phyloP scores from a whole-genome alignment of 805 yeast species.

The Barnettozyma populi region DNA sequence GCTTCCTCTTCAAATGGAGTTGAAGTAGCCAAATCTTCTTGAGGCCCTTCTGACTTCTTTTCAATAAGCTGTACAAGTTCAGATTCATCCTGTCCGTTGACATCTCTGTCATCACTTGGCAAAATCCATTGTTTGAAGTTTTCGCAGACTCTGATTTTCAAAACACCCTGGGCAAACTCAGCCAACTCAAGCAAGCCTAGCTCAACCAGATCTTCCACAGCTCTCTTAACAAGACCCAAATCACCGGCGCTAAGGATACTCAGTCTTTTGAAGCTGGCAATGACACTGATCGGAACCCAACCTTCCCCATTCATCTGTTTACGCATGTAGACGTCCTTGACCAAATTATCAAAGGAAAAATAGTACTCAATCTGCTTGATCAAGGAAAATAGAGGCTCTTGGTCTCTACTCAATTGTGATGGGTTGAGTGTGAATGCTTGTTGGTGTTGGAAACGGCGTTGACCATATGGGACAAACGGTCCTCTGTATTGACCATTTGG shows the following conservation, averaged over 20 bases:
- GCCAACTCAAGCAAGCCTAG: constrained; percentile 32
- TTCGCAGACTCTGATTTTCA: constrained; percentile 54
- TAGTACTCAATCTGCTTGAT: constrained; percentile 80
- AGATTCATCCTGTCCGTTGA: constrained; percentile 39
- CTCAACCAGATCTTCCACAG: constrained; percentile 41
- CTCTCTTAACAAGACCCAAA: constrained; percentile 43
- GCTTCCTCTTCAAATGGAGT: constrained; percentile 7
- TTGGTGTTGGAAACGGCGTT: constrained; percentile 12
- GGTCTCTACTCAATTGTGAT: constrained; percentile 9
- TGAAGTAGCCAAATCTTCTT: not conserved
- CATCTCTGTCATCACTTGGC: constrained; percentile 43
- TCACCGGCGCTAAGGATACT: constrained; percentile 59
- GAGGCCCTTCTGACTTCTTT: constrained; percentile 10
- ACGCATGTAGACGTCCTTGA: constrained; percentile 79
- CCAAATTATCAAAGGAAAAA: constrained; percentile 79
- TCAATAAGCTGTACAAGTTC: constrained; percentile 19
- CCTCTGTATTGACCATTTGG: constrained; percentile 2
- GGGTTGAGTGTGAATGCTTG: constrained; percentile 5
- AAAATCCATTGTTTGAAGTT: constrained; percentile 68
- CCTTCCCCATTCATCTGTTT: constrained; percentile 77
- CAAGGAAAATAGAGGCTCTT: constrained; percentile 20
- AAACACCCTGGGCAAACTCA: constrained; percentile 36
- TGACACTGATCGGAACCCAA: constrained; percentile 55
- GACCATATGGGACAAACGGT: constrained; percentile 10
- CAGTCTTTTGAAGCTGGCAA: constrained; percentile 73